Base-by-base conservation (phyloP, 1,284 basidiomycete genomes). In the Irpex lacteus region DNA sequence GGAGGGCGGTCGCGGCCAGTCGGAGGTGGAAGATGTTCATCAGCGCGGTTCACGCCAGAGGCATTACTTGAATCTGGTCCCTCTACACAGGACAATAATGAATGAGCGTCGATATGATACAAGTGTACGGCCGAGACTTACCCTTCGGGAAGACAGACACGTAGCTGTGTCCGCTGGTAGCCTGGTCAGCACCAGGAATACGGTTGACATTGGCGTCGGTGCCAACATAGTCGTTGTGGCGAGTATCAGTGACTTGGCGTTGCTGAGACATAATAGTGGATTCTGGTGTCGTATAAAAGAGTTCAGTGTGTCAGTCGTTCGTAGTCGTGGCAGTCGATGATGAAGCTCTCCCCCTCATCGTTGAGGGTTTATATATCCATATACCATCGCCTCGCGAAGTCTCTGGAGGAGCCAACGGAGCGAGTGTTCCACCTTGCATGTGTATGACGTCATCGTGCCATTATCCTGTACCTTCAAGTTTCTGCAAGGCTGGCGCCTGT, bases 201-300 rank as follows among this genome's bases (percentile, higher is more conserved):
- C 71, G 64, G 9, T 65, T 65, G 11, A 52, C 57, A 66, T 69
- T 74, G 49, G 70, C 71, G 49, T 73, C 72, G 57, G 52, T 64
- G 63, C 72, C 74, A 26, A 74, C 72, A 60, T 71, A 72, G 67
- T 75, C 74, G 66, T 75, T 72, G 69, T 74, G 74, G 55, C 68
- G 65, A 36, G 58, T 59, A 49, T 63, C 62, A 61, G 70, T 72
- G 34, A 68, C 19, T 60, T 47, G 36, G 61, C 59, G 36, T 66
- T 56, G 59, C 59, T 67, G 37, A 37, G 62, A 62, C 68, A 70
- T 70, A 64, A 44, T 70, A 11, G 49, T 49, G 38, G 38, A 40
- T 54, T 4, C 18, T 61, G n/a, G 21, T 50, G 37, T 34, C 32
- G 55, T 61, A n/a, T 18, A 19, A 19, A 44, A 15, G 37, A 19